Percentiles rank a stretch among this genome's conserved stretches.
Evolutionary conservation across 2,329 filamentous ascomycete species (phyloP).

Genomic region (Paracamarosporium sp.): DNA sequence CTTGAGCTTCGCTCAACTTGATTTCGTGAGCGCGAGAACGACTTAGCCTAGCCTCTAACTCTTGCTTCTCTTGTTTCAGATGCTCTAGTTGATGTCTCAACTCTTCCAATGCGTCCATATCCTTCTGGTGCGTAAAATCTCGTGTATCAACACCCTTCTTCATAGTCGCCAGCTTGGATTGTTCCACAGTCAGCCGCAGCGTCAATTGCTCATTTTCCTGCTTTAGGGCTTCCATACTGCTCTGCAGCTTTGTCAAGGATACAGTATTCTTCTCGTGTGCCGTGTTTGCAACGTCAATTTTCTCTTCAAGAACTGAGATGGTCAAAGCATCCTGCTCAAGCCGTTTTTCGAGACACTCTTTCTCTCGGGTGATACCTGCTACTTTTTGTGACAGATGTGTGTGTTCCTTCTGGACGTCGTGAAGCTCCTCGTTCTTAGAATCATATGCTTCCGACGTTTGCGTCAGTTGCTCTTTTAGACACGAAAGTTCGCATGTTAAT

Average conservation of each 20-base stretch:
- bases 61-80: slow-evolving; percentile 20
- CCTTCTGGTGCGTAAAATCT: slow-evolving; percentile 11
- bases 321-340: background rate
- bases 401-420: background rate
- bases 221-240: background rate
- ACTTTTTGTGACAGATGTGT: background rate
- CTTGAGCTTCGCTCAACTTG: slow-evolving; percentile 14
- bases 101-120: slow-evolving; percentile 11
- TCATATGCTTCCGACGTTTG: slow-evolving; percentile 10
- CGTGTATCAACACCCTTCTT: slow-evolving; percentile 17
- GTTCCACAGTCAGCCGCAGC: slow-evolving; percentile 15
- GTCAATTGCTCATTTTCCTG: slow-evolving; percentile 13
- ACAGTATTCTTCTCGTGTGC: background rate
- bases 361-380: background rate
- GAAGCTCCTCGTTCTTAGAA: slow-evolving; percentile 8
- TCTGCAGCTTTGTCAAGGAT: background rate
- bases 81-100: background rate
- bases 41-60: slow-evolving; percentile 16
- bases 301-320: background rate
- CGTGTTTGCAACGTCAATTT: background rate
- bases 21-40: slow-evolving; percentile 11
- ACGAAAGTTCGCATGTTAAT: slow-evolving; percentile 10
- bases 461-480: slow-evolving; percentile 17
- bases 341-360: background rate
- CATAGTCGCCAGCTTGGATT: slow-evolving; percentile 14